Conservation (phyloP, 1,284 basidiomycete species). For the Pseudozyma sp. region DNA sequence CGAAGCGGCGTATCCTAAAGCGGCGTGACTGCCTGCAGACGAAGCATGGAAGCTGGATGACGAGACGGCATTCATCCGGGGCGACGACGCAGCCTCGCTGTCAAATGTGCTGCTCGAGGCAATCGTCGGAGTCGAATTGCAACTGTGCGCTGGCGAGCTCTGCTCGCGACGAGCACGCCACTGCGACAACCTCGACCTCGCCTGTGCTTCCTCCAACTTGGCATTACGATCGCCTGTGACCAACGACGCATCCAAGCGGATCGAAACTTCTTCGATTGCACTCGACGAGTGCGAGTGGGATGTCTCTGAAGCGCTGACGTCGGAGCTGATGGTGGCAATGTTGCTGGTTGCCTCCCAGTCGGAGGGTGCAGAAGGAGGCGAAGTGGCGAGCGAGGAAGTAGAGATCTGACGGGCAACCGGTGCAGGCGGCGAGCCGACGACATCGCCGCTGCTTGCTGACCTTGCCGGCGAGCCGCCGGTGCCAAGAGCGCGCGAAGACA, state of each 20-base stretch:
- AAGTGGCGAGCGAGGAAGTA: slow-evolving; percentile 19
- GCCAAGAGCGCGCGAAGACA: not conserved
- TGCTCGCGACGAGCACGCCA: slow-evolving; percentile 13
- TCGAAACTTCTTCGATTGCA: slow-evolving; percentile 9
- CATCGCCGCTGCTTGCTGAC: slow-evolving; percentile 19
- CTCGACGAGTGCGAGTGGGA: slow-evolving; percentile 10
- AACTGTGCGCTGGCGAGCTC: slow-evolving; percentile 13
- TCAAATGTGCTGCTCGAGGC: slow-evolving; percentile 19
- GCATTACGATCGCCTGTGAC: slow-evolving; percentile 37
- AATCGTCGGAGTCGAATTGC: slow-evolving; percentile 21
- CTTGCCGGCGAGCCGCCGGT: slow-evolving; percentile 21
- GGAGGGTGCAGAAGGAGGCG: slow-evolving; percentile 16
- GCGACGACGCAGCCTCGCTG: slow-evolving; percentile 3
- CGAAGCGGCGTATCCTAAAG: not conserved
- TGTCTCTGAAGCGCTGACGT: slow-evolving; percentile 11
- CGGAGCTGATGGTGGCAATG: not conserved
- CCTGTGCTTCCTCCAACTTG: slow-evolving; percentile 37
- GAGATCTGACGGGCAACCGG: slow-evolving; percentile 17
- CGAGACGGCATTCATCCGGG: not conserved
- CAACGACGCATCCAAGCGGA: slow-evolving; percentile 25
- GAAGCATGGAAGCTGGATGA: not conserved
- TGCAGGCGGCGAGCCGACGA: slow-evolving; percentile 2
- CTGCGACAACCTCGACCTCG: slow-evolving; percentile 11
- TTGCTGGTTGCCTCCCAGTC: slow-evolving; percentile 7
- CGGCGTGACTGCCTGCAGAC: no score